Percentiles rank a stretch among this genome's conserved stretches.
phyloP scores from a whole-genome alignment of 169 alveolate genomes.

The Plasmodium berghei region DNA sequence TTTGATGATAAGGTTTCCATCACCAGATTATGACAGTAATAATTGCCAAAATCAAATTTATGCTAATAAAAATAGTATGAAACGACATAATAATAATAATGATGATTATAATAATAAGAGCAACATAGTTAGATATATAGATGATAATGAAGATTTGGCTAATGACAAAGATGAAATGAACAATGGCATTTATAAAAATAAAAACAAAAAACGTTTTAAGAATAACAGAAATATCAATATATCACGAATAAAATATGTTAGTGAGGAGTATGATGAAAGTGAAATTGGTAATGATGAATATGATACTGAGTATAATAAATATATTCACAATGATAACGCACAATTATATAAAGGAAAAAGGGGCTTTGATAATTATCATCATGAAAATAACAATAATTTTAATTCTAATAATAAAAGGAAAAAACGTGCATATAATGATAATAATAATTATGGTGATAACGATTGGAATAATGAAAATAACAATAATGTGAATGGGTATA shows the following conservation, averaged over 20 bases:
- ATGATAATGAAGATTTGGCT: no score
- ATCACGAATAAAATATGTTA: not conserved
- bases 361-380: not conserved
- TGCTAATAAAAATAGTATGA: not conserved
- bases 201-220: not conserved
- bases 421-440: not conserved
- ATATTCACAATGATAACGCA: not conserved
- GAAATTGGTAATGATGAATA: not conserved
- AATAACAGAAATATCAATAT: slow-evolving; percentile 5
- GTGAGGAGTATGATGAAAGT: slow-evolving; percentile 1
- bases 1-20: no score
- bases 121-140: no score
- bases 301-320: not conserved
- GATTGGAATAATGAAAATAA: slow-evolving; percentile 6
- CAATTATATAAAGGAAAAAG: slow-evolving; percentile 8
- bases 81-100: not conserved
- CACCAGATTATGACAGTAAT: slow-evolving; percentile 3
- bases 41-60: not conserved
- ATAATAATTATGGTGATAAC: slow-evolving; percentile 8
- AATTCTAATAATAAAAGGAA: slow-evolving; percentile 3
- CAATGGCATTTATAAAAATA: not conserved
- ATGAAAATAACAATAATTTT: slow-evolving; percentile 1
- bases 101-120: not conserved
- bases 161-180: no score
- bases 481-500: not conserved